Evolutionary conservation across 768 basidiomycete genomes (phyloP).

Genomic region (Boletus subparvulus): DNA sequence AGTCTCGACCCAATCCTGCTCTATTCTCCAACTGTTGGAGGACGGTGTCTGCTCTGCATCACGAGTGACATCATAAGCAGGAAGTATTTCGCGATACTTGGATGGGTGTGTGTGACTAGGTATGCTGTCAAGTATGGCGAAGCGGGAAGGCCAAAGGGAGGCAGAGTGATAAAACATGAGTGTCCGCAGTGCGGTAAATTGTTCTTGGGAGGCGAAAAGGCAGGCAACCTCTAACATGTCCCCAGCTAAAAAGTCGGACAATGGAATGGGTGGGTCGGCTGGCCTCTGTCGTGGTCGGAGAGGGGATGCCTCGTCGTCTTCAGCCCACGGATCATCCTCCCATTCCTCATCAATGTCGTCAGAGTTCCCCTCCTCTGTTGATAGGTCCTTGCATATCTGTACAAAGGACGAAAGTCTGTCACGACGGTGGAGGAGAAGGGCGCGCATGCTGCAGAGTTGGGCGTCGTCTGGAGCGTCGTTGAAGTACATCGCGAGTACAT

Average conservation of each 20-base stretch:
- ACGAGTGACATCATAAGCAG: constrained; percentile 50
- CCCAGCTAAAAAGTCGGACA: constrained; percentile 62
- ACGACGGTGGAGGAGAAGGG: constrained; percentile 62
- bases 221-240: constrained; percentile 61
- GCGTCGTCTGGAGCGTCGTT: constrained; percentile 56
- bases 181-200: constrained; percentile 55
- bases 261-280: constrained; percentile 45
- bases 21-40: constrained; percentile 47
- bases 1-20: constrained; percentile 60
- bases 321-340: constrained; percentile 65
- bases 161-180: constrained; percentile 58
- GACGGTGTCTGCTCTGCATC: constrained; percentile 42
- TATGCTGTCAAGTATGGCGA: constrained; percentile 66
- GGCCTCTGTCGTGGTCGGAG: constrained; percentile 18
- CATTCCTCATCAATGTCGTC: constrained; percentile 46
- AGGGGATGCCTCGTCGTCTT: constrained; percentile 38
- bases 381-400: constrained; percentile 50
- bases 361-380: constrained; percentile 25
- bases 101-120: constrained; percentile 72
- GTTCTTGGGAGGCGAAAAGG: constrained; percentile 60
- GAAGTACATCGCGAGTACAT: constrained; percentile 53
- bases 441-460: constrained; percentile 62
- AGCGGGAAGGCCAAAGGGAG: constrained; percentile 66
- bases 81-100: constrained; percentile 60
- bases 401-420: constrained; percentile 74